A percentile compares a stretch with the other conserved stretches of the same genome.
phyloP scores from a whole-genome alignment of 768 basidiomycete species.

The Glaciozyma antarctica region DNA sequence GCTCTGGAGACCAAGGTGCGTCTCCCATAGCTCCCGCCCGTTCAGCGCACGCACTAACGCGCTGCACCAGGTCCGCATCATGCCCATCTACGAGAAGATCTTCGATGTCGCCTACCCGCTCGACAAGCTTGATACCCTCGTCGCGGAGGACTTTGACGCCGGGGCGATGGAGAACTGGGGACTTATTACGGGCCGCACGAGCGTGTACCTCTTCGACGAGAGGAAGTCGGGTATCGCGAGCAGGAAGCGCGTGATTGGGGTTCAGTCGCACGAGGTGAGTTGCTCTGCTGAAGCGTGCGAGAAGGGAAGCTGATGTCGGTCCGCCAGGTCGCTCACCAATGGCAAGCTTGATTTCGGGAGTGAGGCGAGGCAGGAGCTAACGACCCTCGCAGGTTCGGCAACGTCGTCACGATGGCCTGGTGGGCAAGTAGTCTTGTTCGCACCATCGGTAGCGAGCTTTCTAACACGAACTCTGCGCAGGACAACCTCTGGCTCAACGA shows the following conservation, averaged over 20 bases:
- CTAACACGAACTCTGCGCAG: no score
- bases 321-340: conserved; percentile 26
- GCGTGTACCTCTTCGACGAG: conserved; percentile 69
- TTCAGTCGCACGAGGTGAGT: conserved; percentile 73
- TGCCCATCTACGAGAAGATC: conserved; percentile 83
- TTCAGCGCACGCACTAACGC: conserved; percentile 49
- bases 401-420: conserved; percentile 79
- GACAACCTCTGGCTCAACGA: conserved; percentile 42
- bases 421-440: not conserved
- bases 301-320: not conserved
- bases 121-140: conserved; percentile 87
- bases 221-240: conserved; percentile 59
- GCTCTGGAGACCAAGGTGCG: conserved; percentile 75
- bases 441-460: no score
- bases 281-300: conserved; percentile 39
- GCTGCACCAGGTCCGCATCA: conserved; percentile 42
- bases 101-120: conserved; percentile 88
- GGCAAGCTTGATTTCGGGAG: not conserved
- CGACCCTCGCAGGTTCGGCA: conserved; percentile 46
- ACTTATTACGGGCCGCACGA: conserved; percentile 61
- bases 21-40: conserved; percentile 72
- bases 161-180: conserved; percentile 45
- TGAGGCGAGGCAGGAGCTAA: not conserved
- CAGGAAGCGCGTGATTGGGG: conserved; percentile 66
- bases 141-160: conserved; percentile 80